Percentiles rank a stretch among this genome's conserved stretches.
Conservation (phyloP, 257 asterid species). For the Cordia subcordata region DNA sequence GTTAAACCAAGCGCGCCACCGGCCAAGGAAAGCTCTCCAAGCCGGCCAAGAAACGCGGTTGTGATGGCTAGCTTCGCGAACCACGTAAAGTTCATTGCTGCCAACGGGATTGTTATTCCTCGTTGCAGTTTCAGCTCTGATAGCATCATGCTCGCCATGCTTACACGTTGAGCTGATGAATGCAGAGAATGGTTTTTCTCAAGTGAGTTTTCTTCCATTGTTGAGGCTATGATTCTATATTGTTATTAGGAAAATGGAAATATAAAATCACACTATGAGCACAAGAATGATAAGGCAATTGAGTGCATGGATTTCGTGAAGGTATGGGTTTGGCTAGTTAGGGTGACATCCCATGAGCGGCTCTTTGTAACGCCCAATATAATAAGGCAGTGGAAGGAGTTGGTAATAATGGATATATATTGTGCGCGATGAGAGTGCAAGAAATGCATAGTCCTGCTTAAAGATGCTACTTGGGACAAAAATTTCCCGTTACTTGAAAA, state of each 20-base stretch:
- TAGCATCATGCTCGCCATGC: conserved; percentile 16
- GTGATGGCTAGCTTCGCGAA: conserved; percentile 72
- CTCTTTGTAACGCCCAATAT: conserved; percentile 11
- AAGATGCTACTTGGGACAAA: conserved; percentile 3
- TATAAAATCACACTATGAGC: too few relatives aligned
- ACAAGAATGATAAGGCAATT: conserved; percentile 16
- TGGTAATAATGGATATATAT: conserved; percentile 9
- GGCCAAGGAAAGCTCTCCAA: conserved; percentile 65
- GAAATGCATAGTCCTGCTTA: conserved; percentile 2
- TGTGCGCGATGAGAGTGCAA: conserved; percentile 31
- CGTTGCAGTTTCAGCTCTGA: conserved; percentile 61
- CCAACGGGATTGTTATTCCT: conserved; percentile 46
- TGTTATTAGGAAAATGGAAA: conserved; percentile 8
- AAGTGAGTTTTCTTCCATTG: conserved; percentile 9
- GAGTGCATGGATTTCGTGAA: conserved; percentile 35
- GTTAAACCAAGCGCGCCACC: conserved; percentile 77
- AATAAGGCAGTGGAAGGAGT: not conserved
- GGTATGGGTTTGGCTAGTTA: conserved; percentile 9
- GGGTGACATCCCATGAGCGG: conserved; percentile 12
- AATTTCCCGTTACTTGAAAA: not conserved
- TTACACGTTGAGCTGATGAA: not conserved
- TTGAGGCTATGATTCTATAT: conserved; percentile 15
- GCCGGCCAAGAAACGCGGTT: conserved; percentile 78
- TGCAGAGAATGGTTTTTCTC: conserved; percentile 6
- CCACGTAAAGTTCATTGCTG: conserved; percentile 71